Percentiles rank a stretch among this genome's conserved stretches.
These are phyloP conservation scores for Nothopassalora personata DNA, from an alignment of 2,329 filamentous ascomycete genomes.

Conservation along the genomic window DNA sequence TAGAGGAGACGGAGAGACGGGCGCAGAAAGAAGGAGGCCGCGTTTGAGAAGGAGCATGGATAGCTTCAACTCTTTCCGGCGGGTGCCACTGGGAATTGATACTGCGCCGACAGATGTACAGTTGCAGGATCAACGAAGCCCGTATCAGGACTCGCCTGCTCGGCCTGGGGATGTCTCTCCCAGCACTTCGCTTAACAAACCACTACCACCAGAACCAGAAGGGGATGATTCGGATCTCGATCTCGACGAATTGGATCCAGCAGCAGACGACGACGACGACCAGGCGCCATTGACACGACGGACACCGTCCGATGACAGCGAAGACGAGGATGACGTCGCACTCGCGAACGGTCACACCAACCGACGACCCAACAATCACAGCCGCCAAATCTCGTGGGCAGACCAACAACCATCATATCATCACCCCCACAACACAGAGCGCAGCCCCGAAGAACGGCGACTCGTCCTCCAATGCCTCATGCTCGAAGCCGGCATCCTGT, in stretches of 20 bases:
- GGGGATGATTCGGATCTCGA: conserved; percentile 31
- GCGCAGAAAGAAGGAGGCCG: conserved; percentile 10
- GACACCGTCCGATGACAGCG: conserved; percentile 7
- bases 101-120: conserved; percentile 12
- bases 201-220: conserved; percentile 27
- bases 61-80: conserved; percentile 27
- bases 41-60: conserved; percentile 15
- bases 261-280: conserved; percentile 18
- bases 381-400: conserved; percentile 20
- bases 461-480: conserved; percentile 68
- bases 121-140: conserved; percentile 19
- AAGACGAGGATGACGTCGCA: conserved; percentile 11
- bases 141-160: conserved; percentile 15
- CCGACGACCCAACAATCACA: conserved; percentile 11
- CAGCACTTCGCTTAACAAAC: conserved; percentile 26
- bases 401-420: conserved; percentile 7
- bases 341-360: conserved; percentile 12
- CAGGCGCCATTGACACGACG: conserved; percentile 22
- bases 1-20: conserved; percentile 19
- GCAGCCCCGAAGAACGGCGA: conserved; percentile 48
- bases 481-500: conserved; percentile 71
- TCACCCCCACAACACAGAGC: conserved; percentile 9
- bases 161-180: conserved; percentile 8
- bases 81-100: conserved; percentile 18
- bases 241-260: conserved; percentile 32